These are phyloP conservation scores for Cerioporus squamosus DNA, from an alignment of 1,284 basidiomycete genomes.

Conservation along the genomic window DNA sequence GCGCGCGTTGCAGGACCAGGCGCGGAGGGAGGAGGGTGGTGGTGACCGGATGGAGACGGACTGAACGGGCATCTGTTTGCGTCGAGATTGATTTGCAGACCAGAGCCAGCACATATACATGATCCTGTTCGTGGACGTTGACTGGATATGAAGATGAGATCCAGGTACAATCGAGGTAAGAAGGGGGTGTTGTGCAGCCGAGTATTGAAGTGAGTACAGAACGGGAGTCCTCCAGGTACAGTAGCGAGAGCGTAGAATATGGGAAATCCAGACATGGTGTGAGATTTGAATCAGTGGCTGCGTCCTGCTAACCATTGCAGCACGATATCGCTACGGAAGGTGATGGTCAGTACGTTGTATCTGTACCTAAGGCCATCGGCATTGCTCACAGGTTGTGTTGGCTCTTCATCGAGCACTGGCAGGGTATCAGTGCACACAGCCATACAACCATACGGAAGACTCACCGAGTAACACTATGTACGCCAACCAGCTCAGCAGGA, in stretches of 20 bases:
- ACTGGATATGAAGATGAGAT: neutral
- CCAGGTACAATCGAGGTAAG: no score
- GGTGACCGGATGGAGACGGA: slow-evolving; percentile 64
- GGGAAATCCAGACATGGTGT: slow-evolving; percentile 1
- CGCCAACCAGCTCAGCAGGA: slow-evolving; percentile 13
- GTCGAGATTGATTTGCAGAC: no score
- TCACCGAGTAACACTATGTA: slow-evolving; percentile 78
- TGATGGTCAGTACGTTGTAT: neutral
- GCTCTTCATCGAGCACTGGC: slow-evolving; percentile 90
- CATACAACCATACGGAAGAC: slow-evolving; percentile 28
- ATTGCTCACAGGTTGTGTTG: slow-evolving; percentile 84
- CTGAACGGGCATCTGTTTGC: slow-evolving; percentile 28
- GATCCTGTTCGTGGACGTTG: neutral
- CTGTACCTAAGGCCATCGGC: neutral
- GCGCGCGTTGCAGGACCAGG: slow-evolving; percentile 75
- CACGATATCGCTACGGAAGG: slow-evolving; percentile 62
- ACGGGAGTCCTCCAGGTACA: slow-evolving; percentile 18
- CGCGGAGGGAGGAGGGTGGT: slow-evolving; percentile 49
- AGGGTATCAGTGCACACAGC: slow-evolving; percentile 23
- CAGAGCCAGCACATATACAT: neutral
- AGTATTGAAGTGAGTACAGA: slow-evolving; percentile 10
- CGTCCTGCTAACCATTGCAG: slow-evolving; percentile 72
- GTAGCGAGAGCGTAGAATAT: slow-evolving; percentile 12
- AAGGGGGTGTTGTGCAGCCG: neutral
- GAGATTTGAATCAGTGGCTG: slow-evolving; percentile 49